Base-by-base conservation (phyloP, 2,329 filamentous ascomycete species). In the Hymenoscyphus salicellus region DNA sequence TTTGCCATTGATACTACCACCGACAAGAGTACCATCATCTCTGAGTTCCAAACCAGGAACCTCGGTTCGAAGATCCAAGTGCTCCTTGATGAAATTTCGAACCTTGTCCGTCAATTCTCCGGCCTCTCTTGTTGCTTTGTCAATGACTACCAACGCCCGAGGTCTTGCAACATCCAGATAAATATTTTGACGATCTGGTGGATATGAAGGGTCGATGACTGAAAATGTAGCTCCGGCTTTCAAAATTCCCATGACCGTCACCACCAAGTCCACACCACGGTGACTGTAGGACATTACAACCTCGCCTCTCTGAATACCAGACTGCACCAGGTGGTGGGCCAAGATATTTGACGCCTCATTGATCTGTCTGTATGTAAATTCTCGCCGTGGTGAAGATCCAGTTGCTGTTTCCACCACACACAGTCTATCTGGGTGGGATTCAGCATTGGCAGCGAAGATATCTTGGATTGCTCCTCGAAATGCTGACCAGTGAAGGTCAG, bases 211-310 rank as follows among this genome's bases (percentile, higher is more conserved):
- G 75, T 97, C 93, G 23, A 97, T 84, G 52, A 89, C 85, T 3
- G 80, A 86, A 69, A 88, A 80, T 5, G 84, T 88, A 56, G 84
- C 84, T 65, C 88, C 89, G 58, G 69, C 73, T 66, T 77, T 82
- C 81, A 75, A 86, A 75, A 83, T 84, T 65, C 93, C 93, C 91
- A 97, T 96, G 62, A 93, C 88, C 41, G 89, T 87, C 7, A 91
- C 86, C 0, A 91, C 89, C 49, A 91, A 78, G 71, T 91, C 91
- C 38, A 97, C 93, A 63, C 87, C 87, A 64, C 93, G 87, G 78
- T 97, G 86, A 63, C 92, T 92, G 75, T 88, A 97, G 68, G 95
- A 91, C 91, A 97, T 96, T 72, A 97, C 92, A 2, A 97, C 93
- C 74, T 98, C 93, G 8, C 92, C 93, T 70, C 87, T 82, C 65